Evolutionary conservation across 495 filamentous ascomycete species (phyloP).

Genomic region (Achaetomiella virescens): DNA sequence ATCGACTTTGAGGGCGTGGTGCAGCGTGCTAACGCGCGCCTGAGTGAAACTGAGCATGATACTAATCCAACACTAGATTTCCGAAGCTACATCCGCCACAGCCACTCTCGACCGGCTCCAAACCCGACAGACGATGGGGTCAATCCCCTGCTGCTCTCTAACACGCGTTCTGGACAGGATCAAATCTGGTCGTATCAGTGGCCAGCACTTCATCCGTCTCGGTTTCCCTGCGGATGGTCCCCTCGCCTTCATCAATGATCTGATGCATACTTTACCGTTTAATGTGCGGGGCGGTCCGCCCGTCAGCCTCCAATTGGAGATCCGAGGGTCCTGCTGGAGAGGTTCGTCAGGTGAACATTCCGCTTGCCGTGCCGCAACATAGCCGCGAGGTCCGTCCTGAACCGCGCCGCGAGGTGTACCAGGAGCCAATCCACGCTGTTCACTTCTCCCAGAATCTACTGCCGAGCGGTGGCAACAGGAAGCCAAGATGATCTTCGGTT

Average conservation of each 20-base stretch:
- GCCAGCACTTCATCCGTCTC: conserved; percentile 30
- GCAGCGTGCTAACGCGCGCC: not conserved
- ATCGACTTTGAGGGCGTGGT: too few species aligned
- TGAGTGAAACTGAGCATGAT: not conserved
- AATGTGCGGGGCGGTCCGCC: conserved; percentile 33
- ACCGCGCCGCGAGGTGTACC: conserved; percentile 36
- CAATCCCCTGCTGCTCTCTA: conserved; percentile 65
- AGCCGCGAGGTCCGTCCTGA: conserved; percentile 35
- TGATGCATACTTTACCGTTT: conserved; percentile 27
- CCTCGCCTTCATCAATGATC: conserved; percentile 38
- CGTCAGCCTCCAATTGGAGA: conserved; percentile 41
- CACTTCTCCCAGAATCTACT: conserved; percentile 67
- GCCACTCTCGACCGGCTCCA: conserved; percentile 21
- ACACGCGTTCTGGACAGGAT: conserved; percentile 31
- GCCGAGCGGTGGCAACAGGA: conserved; percentile 82
- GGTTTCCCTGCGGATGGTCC: conserved; percentile 35
- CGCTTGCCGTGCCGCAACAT: conserved; percentile 17
- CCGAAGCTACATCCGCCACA: conserved; percentile 30
- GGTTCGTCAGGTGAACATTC: conserved; percentile 33
- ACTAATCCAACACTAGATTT: conserved; percentile 31
- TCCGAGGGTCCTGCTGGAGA: conserved; percentile 31
- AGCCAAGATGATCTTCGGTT: conserved; percentile 75
- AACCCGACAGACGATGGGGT: conserved; percentile 61
- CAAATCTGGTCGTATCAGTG: conserved; percentile 27
- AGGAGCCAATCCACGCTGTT: conserved; percentile 52